Conservation (phyloP, 345 rosid species). For the Sonneratia alba region DNA sequence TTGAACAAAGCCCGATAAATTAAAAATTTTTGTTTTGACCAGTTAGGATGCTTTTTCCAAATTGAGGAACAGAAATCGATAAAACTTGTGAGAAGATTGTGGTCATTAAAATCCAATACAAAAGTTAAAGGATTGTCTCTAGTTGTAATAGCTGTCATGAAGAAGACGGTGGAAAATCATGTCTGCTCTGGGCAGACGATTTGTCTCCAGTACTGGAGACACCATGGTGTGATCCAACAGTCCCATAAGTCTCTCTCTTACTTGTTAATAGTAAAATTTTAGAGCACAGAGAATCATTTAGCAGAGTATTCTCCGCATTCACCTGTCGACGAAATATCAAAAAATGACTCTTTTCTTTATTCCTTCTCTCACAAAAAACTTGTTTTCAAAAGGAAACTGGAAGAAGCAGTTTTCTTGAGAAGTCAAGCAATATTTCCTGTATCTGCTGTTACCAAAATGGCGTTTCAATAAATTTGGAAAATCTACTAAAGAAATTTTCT, state of each 20-base stretch:
- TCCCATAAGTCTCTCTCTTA: conserved; percentile 3
- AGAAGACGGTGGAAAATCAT: neutral
- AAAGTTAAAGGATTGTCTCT: neutral
- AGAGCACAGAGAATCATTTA: neutral
- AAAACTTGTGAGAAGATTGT: neutral
- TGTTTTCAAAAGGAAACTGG: neutral
- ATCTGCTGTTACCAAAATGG: neutral
- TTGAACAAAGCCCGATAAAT: neutral
- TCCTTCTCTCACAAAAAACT: neutral
- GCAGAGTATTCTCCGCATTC: neutral
- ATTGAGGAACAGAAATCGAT: neutral
- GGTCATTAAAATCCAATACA: neutral
- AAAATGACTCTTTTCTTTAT: neutral
- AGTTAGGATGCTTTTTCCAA: neutral
- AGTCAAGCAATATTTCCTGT: neutral
- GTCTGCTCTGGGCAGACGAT: neutral
- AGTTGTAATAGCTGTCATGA: neutral
- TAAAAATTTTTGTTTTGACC: neutral
- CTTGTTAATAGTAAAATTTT: neutral
- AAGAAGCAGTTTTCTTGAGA: neutral
- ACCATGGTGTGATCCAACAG: neutral
- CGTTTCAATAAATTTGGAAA: neutral
- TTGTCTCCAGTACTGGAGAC: conserved; percentile 6
- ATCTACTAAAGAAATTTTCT: neutral
- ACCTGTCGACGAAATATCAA: neutral